Evolutionary conservation across 331 rosid genomes (phyloP).

Genomic region (Erythrophleum ivorense): DNA sequence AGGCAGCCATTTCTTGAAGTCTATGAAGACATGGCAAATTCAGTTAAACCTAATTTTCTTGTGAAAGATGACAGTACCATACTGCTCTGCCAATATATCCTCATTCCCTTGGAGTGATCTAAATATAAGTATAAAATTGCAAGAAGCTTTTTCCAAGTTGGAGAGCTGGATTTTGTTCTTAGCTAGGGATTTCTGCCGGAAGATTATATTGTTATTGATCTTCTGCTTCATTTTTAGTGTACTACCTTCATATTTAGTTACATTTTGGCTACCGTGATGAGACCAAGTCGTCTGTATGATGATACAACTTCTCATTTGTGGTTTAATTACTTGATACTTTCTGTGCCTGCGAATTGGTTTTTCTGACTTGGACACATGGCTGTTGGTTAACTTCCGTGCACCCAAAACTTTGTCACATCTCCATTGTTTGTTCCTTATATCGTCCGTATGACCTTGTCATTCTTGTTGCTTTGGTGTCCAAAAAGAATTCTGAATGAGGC

Average conservation of each 20-base stretch:
- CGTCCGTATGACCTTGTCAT: slow-evolving; percentile 10
- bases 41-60: neutral
- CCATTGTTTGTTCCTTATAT: slow-evolving; percentile 19
- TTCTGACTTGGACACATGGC: slow-evolving; percentile 26
- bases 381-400: slow-evolving; percentile 23
- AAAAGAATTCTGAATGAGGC: neutral
- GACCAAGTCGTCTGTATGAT: neutral
- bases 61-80: neutral
- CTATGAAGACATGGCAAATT: neutral
- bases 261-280: neutral
- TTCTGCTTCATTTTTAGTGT: neutral
- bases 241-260: neutral
- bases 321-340: neutral
- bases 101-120: neutral
- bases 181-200: neutral
- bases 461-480: slow-evolving; percentile 21
- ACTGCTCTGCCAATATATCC: slow-evolving; percentile 4
- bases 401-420: slow-evolving; percentile 12
- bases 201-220: neutral
- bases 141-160: neutral
- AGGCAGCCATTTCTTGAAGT: neutral
- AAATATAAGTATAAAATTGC: neutral
- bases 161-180: slow-evolving; percentile 14
- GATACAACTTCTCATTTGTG: neutral
- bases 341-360: slow-evolving; percentile 3